phyloP scores from a whole-genome alignment of 2,329 filamentous ascomycete species.

The Diaporthe caulivora region DNA sequence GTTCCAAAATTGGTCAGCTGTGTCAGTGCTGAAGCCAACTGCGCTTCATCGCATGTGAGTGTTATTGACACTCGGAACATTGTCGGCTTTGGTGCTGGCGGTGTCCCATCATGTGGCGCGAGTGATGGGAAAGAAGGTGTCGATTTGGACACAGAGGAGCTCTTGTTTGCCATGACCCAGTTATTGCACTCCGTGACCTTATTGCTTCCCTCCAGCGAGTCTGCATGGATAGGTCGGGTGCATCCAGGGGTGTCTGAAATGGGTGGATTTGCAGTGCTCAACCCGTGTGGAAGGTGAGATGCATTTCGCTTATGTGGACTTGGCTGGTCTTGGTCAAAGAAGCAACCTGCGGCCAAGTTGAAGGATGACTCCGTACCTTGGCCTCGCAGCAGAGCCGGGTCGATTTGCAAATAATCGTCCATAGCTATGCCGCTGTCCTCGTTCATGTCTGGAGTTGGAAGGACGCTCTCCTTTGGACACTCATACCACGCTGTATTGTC shows the following conservation, averaged over 20 bases:
- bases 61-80: conserved; percentile 5
- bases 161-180: conserved; percentile 13
- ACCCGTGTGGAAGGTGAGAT: not conserved
- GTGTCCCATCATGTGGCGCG: not conserved
- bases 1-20: not conserved
- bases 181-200: not conserved
- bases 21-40: not conserved
- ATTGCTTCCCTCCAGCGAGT: not conserved
- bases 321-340: not conserved
- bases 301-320: not conserved
- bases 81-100: not conserved
- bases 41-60: conserved; percentile 5
- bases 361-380: not conserved
- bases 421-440: not conserved
- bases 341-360: not conserved
- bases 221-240: not conserved
- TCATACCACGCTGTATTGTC: conserved; percentile 2
- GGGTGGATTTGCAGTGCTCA: not conserved
- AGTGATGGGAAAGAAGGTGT: conserved; percentile 18
- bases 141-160: not conserved
- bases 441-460: not conserved
- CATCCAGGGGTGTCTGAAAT: not conserved
- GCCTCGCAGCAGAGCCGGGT: not conserved
- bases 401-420: conserved; percentile 15
- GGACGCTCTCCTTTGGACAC: not conserved